Evolutionary conservation across 2,329 filamentous ascomycete species (phyloP), one percentile per base, ranked within the genome.

Genomic region (Colletotrichum graminicola): DNA sequence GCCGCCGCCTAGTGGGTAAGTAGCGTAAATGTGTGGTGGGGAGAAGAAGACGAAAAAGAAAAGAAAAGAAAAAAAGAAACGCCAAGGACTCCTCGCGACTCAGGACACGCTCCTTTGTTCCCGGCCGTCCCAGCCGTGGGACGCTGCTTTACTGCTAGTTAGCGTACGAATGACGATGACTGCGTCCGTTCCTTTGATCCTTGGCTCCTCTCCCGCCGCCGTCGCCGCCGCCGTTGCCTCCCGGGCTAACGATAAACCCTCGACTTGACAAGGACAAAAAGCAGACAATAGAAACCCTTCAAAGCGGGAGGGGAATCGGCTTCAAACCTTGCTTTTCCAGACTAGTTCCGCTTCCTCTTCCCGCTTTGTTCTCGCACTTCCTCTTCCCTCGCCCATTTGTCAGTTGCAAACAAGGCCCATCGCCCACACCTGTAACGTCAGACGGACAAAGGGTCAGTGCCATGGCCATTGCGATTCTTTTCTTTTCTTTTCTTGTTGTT

Each of bases 401-500:
- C 55, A 32, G 39, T 57, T 62, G 63, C 62, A 21, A 21, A 43
- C 6, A 43, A 21, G 21, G 41, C 16, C 34, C 59, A 49, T 10
- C 23, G 43, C 52, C 52, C 12, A 71, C 68, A 71, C 68, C 68
- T 71, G 64, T 54, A 67, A 71, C 68, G 62, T 71, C 64, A 63
- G 68, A 71, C 57, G 68, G 62, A 67, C 64, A 67, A 67, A 55
- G 55, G 36, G 64, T 63, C 68, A 57, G 64, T 68, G 68, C 64
- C 2, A n/a, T 39, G 62, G 63, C 32, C 62, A 47, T 36, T 55
- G 62, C 49, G 21, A 21, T 7, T 10, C 36, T 39, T 43, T 21
- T 8, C 18, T 18, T 18, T 41, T 18, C 8, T 41, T 41, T 16
- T 3, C 10, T 39, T 39, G 5, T 41, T 18, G 7, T 21, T 26